Conservation (phyloP, 371 early-diverging fungal genomes). For the Umbelopsis sp. region DNA sequence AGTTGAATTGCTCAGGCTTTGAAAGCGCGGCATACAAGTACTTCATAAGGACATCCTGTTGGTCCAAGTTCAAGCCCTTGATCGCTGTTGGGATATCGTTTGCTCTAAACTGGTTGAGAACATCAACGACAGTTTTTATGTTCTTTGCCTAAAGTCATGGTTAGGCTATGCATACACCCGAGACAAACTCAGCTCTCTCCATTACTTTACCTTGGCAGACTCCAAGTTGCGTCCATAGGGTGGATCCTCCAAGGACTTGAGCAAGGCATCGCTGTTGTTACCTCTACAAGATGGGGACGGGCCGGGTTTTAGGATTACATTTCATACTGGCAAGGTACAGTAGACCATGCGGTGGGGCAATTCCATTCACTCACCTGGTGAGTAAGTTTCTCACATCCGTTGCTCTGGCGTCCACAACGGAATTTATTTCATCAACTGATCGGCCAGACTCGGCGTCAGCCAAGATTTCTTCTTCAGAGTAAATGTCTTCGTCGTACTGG, state of each 20-base stretch:
- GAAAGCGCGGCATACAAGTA: conserved; percentile 92
- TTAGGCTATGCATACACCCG: not conserved
- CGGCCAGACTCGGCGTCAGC: conserved; percentile 43
- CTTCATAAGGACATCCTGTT: conserved; percentile 85
- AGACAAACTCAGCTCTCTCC: not conserved
- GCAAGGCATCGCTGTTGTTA: conserved; percentile 67
- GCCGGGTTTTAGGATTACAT: not conserved
- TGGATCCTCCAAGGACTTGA: conserved; percentile 76
- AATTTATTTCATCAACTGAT: conserved; percentile 56
- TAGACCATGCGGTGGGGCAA: not conserved
- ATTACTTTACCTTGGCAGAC: conserved; percentile 66
- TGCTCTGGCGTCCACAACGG: conserved; percentile 61
- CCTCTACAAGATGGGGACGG: conserved; percentile 54
- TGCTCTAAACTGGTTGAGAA: conserved; percentile 69
- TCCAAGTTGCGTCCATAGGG: conserved; percentile 79
- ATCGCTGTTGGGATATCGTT: conserved; percentile 71
- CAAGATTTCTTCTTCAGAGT: conserved; percentile 65
- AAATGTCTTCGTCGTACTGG: conserved; percentile 79
- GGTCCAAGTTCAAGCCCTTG: conserved; percentile 58
- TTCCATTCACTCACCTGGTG: conserved; percentile 35
- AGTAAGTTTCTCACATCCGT: conserved; percentile 63
- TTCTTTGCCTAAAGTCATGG: conserved; percentile 57
- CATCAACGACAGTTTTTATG: conserved; percentile 80
- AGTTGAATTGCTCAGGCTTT: conserved; percentile 82
- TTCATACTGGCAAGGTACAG: not conserved